phyloP scores from a whole-genome alignment of 2,329 filamentous ascomycete genomes.

The Talaromyces islandicus region DNA sequence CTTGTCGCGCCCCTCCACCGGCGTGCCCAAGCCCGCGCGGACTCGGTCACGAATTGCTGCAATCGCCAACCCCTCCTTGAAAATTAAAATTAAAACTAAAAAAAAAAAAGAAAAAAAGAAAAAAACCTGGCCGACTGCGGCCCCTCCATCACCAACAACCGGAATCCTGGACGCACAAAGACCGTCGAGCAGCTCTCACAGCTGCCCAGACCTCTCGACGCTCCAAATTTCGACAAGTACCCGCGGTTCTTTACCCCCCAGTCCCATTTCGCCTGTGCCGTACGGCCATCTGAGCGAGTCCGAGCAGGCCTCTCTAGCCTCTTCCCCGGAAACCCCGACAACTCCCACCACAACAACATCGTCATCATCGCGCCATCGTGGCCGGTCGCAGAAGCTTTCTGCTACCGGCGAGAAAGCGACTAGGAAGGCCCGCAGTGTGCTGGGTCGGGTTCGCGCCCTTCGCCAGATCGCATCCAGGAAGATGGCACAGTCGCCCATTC shows the following conservation, averaged over 20 bases:
- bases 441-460: constrained; percentile 36
- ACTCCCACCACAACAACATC: neutral
- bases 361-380: constrained; percentile 19
- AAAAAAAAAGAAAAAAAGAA: neutral
- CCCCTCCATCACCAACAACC: constrained; percentile 10
- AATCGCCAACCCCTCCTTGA: neutral
- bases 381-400: constrained; percentile 22
- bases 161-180: constrained; percentile 37
- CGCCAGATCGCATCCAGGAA: constrained; percentile 32
- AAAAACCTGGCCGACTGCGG: constrained; percentile 10
- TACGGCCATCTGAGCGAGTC: constrained; percentile 7
- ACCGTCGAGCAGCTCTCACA: constrained; percentile 34
- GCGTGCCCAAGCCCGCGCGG: neutral
- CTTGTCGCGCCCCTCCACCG: neutral
- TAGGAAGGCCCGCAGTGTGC: constrained; percentile 35
- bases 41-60: neutral
- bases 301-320: constrained; percentile 26
- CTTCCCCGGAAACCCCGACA: constrained; percentile 20
- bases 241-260: neutral
- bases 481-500: constrained; percentile 37
- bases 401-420: constrained; percentile 29
- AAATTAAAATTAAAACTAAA: too few relatives aligned
- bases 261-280: constrained; percentile 3
- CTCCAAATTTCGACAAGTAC: constrained; percentile 24
- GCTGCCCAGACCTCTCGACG: constrained; percentile 38